phyloP scores from a whole-genome alignment of 208 protist species.

The Acanthamoeba quina region DNA sequence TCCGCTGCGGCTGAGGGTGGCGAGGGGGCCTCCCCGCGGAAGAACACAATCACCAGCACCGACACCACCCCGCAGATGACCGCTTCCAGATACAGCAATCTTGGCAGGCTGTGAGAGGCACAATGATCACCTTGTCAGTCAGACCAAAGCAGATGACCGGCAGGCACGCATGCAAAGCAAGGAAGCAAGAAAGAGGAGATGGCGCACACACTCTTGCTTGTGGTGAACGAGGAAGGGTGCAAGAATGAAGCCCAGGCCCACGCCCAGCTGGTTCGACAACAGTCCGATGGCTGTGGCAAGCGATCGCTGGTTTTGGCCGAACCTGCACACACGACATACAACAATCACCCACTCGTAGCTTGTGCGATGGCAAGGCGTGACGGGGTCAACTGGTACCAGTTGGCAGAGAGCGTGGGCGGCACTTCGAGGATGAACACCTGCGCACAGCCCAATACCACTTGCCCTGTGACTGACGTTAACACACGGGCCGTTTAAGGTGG shows the following conservation, averaged over 20 bases:
- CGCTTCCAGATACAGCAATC: slow-evolving; percentile 18
- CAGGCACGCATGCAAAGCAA: not conserved
- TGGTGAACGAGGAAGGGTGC: slow-evolving; percentile 21
- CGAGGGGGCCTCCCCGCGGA: slow-evolving; percentile 31
- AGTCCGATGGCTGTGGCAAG: slow-evolving; percentile 20
- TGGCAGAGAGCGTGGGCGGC: slow-evolving; percentile 41
- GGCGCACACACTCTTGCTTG: not conserved
- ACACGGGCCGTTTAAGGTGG: not conserved
- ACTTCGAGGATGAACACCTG: slow-evolving; percentile 44
- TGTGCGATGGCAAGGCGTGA: no score
- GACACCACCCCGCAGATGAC: not conserved
- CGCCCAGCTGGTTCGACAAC: slow-evolving; percentile 40
- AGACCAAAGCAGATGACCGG: not conserved
- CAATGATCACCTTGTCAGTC: not conserved
- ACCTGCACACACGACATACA: no score
- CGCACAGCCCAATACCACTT: not conserved
- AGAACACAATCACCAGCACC: slow-evolving; percentile 29
- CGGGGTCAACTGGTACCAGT: not conserved
- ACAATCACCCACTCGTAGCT: no score
- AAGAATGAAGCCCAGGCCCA: slow-evolving; percentile 25
- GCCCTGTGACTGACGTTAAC: not conserved
- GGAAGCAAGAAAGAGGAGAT: not conserved
- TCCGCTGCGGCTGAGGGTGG: slow-evolving; percentile 27
- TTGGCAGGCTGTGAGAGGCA: not conserved
- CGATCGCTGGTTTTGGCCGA: not conserved